Evolutionary conservation across 2,329 filamentous ascomycete species (phyloP), one percentile per base, ranked within the genome.

Genomic region (Magnaporthales sp.): DNA sequence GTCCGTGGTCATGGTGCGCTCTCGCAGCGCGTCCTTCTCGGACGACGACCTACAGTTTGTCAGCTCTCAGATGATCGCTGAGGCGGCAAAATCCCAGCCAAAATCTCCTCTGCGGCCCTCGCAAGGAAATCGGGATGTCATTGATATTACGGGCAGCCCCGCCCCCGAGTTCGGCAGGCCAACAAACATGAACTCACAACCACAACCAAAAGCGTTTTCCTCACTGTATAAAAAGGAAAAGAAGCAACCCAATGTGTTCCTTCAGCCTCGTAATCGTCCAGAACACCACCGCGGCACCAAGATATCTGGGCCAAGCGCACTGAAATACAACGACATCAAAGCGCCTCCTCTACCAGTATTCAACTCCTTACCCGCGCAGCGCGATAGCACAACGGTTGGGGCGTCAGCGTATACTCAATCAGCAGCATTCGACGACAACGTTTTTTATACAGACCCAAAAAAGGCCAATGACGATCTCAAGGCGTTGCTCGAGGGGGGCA

Each of bases 391-490:
- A 15, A 61, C 54, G 9, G 11, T 67, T 31, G 68, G 72, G 46
- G 67, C 72, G 68, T 72, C 74, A 1, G 73, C 70, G 7, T 80
- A 79, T 66, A 76, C 70, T 30, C 74, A 77, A 67, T 73, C 76
- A 1, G 66, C 68, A 24, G 54, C 30, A 24, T 69, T 74, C 31
- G 77, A 74, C n/a, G 79, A 83, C n/a, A 79, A 81, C 66, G 78
- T 81, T 1, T 81, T 86, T 68, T 92, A 91, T 70, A 87, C 90
- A 6, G 90, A 93, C 70, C 86, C 89, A 0, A 80, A 81, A 67
- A 89, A 91, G 74, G 91, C 91, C 11, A 87, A 85, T 64, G 88
- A 89, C 62, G 91, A 94, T 70, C 83, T 95, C 70, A 95, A 95
- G 75, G 90, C 89, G 8, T 77, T 95, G n/a, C 81, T 95, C 1